phyloP scores from a whole-genome alignment of 2,329 filamentous ascomycete species.

The Colletotrichum liriopes region DNA sequence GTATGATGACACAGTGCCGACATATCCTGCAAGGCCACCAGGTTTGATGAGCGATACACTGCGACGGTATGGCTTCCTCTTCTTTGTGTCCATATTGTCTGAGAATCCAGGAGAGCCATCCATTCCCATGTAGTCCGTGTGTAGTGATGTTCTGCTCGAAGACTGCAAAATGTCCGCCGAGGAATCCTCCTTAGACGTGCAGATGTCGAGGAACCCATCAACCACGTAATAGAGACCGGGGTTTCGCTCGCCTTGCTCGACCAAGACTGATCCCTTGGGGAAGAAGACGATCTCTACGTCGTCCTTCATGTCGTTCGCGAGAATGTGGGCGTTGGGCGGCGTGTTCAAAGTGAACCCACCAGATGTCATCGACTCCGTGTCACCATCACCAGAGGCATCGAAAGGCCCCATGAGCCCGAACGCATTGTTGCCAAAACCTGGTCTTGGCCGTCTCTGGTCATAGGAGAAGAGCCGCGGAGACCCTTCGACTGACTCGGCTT shows the following conservation, averaged over 20 bases:
- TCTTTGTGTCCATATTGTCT: slow-evolving; percentile 56
- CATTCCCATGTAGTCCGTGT: slow-evolving; percentile 32
- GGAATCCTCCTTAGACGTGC: slow-evolving; percentile 80
- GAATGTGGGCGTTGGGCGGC: slow-evolving; percentile 74
- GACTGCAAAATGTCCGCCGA: slow-evolving; percentile 59
- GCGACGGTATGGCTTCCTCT: slow-evolving; percentile 66
- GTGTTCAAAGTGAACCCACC: slow-evolving; percentile 74
- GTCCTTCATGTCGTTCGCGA: slow-evolving; percentile 86
- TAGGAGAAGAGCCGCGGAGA: slow-evolving; percentile 89
- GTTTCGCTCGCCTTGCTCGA: slow-evolving; percentile 97
- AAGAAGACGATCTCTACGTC: slow-evolving; percentile 99
- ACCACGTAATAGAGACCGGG: slow-evolving; percentile 98
- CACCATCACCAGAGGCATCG: slow-evolving; percentile 83
- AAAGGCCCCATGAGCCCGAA: slow-evolving; percentile 93
- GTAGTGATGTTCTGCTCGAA: slow-evolving; percentile 52
- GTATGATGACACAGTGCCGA: slow-evolving; percentile 95
- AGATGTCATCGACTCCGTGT: slow-evolving; percentile 88
- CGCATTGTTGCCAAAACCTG: slow-evolving; percentile 82
- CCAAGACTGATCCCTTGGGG: slow-evolving; percentile 91
- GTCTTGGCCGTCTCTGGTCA: slow-evolving; percentile 85
- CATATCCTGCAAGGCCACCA: slow-evolving; percentile 92
- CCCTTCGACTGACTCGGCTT: slow-evolving; percentile 83
- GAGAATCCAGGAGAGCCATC: slow-evolving; percentile 38
- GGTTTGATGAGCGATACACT: slow-evolving; percentile 94
- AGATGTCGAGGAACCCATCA: slow-evolving; percentile 96